Base-by-base conservation (phyloP, 2,329 filamentous ascomycete species). In the Tricladium varicosporioides region DNA sequence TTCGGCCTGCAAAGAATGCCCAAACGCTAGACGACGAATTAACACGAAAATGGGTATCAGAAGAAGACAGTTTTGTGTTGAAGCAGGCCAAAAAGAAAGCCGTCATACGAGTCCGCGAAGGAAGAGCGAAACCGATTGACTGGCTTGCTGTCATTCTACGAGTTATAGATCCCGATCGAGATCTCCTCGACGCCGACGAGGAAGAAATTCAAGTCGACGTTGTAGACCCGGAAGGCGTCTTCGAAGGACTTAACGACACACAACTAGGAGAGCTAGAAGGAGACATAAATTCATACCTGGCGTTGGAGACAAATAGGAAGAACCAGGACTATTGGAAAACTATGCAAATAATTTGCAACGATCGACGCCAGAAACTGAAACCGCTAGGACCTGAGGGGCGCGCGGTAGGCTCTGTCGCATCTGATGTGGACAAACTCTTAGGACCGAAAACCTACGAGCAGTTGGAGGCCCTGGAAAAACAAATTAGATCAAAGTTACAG, bases 1-100 rank as follows among this genome's bases (percentile, higher is more conserved):
- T 60, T 46, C 57, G 65, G 68, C 62, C 65, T 63, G 56, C 60
- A 60, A 66, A 54, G 49, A 68, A 62, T 51, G 68, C 59, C 15
- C 54, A 65, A 44, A 65, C 63, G 33, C 54, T 64, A 47, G 67
- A 91, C 70, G 89, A 92, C 67, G 87, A 92, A 69, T 87, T 91
- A 69, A 88, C 86, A 63, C 80, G 86, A 22, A 82, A 88, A 69
- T 99, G 94, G 80, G 90, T 97, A 16, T 90, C 93, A 52, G 90
- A 96, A 67, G 94, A 99, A 73, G 94, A 99, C 76, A 87, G 88
- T 63, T 99, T 99, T 69, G 94, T 97, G 56, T 78, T 99, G 69
- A 92, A 92, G 74, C 94, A 99, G 75, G 89, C 93, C 48, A 99
- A 97, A 80, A 97, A 95, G 78, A 97, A 97, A 78, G 93, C 94